Evolutionary conservation across 177 flowering plant genomes (phyloP).

Genomic region (Vitis hybrid): DNA sequence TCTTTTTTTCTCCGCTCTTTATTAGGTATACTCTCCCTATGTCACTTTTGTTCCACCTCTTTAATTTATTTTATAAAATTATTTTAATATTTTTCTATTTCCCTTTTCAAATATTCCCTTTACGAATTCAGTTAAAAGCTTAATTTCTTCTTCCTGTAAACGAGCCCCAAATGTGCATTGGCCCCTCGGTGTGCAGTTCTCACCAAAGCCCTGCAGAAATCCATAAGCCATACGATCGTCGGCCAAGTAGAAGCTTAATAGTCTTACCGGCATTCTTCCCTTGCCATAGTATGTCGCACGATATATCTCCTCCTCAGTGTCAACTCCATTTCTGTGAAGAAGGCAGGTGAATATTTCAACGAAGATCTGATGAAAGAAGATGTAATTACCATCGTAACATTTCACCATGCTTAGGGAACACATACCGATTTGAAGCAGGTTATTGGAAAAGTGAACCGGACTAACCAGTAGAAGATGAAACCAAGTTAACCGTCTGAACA

Average conservation of each 20-base stretch:
- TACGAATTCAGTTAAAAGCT: slow-evolving; percentile 66
- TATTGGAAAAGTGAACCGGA: too few relatives aligned
- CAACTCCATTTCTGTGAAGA: slow-evolving; percentile 63
- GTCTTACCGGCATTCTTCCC: slow-evolving; percentile 87
- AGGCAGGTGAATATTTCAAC: background rate
- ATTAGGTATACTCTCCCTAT: too few relatives aligned
- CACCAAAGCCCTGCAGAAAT: slow-evolving; percentile 73
- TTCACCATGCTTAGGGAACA: too few relatives aligned
- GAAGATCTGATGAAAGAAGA: too few relatives aligned
- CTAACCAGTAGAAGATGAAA: too few relatives aligned
- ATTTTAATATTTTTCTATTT: too few relatives aligned
- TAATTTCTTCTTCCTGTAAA: slow-evolving; percentile 74
- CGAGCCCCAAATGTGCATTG: slow-evolving; percentile 87
- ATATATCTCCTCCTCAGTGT: slow-evolving; percentile 66
- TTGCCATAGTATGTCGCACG: slow-evolving; percentile 73
- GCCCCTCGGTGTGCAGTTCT: slow-evolving; percentile 77
- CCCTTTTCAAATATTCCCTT: slow-evolving; percentile 19
- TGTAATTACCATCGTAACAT: too few relatives aligned
- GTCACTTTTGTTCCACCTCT: too few relatives aligned
- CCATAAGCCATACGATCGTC: background rate
- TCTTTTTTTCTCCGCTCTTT: too few relatives aligned
- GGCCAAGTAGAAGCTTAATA: background rate
- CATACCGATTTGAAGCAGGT: too few relatives aligned
- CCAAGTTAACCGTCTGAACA: too few relatives aligned
- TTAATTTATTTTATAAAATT: too few relatives aligned